Evolutionary conservation across 202 grass and related monocot genomes (phyloP), one percentile per base, ranked within the genome.

Genomic region (Elaeis oleifera): DNA sequence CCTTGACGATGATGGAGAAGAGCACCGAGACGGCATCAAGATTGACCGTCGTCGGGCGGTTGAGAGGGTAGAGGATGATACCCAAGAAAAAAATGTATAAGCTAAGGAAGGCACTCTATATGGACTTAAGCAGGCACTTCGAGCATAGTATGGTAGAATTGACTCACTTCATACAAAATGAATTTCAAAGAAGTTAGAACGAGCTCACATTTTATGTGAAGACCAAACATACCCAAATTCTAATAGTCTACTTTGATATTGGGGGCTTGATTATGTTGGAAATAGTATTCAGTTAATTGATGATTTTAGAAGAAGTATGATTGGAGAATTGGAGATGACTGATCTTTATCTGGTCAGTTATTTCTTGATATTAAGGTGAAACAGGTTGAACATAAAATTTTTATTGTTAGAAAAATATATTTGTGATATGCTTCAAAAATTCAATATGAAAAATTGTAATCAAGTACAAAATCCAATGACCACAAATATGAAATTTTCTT

Each of bases 1-100:
- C 86, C 18, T 69, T 73, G n/a, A 82, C 51, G 3, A 95, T 55
- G 29, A 90, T 75, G 11, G 78, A 79, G 81, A 95, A 95, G 68
- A 95, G 83, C 23, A 75, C 75, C 16, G 69, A 73, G 29, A 78
- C 86, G 25, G 22, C 69, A 52, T 83, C 83, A 21, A 87, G 76
- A 1, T 74, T 78, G 0, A 95, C 28, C 0, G 90, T 77, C 6
- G 55, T 3, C 0, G 80, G 64, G 9, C 83, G 86, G 70, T 82
- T 85, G 39, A 85, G 90, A 64, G 83, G 80, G 69, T 95, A 70
- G 4, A 90, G 65, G 4, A 81, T 72, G 7, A 78, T 56, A 7
- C 61, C 86, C 54, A 95, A 95, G 20, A 95, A 83, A 61, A 28
- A 60, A 0, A 73, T 70, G 0, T 52, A 56, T 3, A 19, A 24